Conservation (phyloP, 2,329 filamentous ascomycete species). For the Penicillium sp. region DNA sequence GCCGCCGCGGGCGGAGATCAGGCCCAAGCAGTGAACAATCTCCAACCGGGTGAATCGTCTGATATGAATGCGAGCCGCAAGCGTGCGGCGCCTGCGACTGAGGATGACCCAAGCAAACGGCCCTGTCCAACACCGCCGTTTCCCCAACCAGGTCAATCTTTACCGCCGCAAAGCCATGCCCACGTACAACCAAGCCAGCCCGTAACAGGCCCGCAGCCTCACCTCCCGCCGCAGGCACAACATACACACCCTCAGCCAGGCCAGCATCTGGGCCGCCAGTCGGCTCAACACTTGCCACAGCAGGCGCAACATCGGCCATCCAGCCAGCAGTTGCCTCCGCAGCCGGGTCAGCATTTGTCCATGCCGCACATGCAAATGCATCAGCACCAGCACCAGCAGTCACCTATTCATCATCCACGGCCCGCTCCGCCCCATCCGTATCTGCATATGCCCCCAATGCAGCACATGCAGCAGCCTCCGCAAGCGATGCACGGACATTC, state of each 20-base stretch:
- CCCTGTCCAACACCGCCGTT: constrained; percentile 21
- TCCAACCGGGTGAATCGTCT: constrained; percentile 6
- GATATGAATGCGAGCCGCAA: constrained; percentile 13
- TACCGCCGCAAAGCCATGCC: constrained; percentile 15
- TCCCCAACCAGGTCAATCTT: constrained; percentile 12
- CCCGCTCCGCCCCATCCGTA: constrained; percentile 19
- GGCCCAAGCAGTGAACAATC: constrained; percentile 8
- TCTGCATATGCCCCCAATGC: constrained; percentile 25
- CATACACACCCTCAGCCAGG: constrained; percentile 8
- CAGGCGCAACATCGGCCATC: constrained; percentile 1
- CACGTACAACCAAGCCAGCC: constrained; percentile 12
- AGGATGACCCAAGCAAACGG: constrained; percentile 20
- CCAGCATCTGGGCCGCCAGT: constrained; percentile 11
- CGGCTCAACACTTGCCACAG: constrained; percentile 12
- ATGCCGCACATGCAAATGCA: constrained; percentile 27
- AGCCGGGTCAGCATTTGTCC: constrained; percentile 17
- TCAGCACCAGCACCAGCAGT: constrained; percentile 22
- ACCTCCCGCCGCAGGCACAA: constrained; percentile 6
- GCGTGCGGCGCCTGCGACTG: constrained; percentile 5
- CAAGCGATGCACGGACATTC: constrained; percentile 16
- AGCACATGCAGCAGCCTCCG: constrained; percentile 21
- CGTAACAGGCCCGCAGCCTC: neutral
- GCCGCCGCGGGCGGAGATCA: constrained; percentile 23
- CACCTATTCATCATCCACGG: constrained; percentile 16
- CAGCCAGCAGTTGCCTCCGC: constrained; percentile 9